Evolutionary conservation across 2,329 filamentous ascomycete genomes (phyloP), one percentile per base, ranked within the genome.

Genomic region (Boeremia exigua): DNA sequence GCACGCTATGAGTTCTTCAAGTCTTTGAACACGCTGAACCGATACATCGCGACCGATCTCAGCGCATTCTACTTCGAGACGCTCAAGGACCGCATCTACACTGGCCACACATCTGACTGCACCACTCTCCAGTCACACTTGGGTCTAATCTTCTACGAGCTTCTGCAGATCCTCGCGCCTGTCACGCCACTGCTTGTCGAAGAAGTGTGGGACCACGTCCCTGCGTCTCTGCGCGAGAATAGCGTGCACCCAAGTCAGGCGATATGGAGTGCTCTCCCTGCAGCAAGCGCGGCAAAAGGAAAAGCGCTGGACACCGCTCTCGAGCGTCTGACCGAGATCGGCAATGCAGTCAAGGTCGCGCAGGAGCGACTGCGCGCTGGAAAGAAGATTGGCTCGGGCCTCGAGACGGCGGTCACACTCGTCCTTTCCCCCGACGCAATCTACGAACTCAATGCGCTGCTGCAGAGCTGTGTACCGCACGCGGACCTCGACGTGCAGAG

Each of bases 51-150:
- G 51, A 86, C 83, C 23, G 91, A 97, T 63, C 82, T 99, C 23
- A 97, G 92, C 0, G 89, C 94, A 0, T 96, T 97, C 75, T 99
- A 98, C 74, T 86, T 99, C 54, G 95, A 99, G 75, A 87, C 90
- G 0, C 82, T 93, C 66, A 99, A 99, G 76, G 95, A 99, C 69
- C 84, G 91, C 3, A 81, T 98, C 1, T 99, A 99, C 79, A 95
- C 93, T 40, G 91, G 90, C 28, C 85, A 88, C 57, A 84, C 85
- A 12, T 82, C 84, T 12, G 88, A 89, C 42, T 80, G 86, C 48
- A 69, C 79, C 25, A 79, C 80, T 19, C 82, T 84, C 1, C 86
- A 88, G 63, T 81, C 78, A 5, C 81, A 84, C 2, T 75, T 88
- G 7, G 80, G 80, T 42, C 72, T 82, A 27, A 85, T 97, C 50